phyloP scores from a whole-genome alignment of 345 rosid genomes.

The Gossypium sturtianum region DNA sequence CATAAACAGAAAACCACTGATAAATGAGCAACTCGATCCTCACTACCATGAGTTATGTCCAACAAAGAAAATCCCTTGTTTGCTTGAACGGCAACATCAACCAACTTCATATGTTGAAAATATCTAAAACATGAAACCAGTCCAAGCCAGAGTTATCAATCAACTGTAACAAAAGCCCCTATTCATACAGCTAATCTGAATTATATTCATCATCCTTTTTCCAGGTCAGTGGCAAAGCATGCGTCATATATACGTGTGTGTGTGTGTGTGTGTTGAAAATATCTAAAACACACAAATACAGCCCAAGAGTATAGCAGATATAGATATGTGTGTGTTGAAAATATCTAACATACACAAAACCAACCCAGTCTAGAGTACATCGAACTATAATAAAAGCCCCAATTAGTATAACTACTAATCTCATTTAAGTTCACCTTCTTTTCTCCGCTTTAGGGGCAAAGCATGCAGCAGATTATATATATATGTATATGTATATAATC shows the following conservation, averaged over 20 bases:
- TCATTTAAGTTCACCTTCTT: too few species aligned
- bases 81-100: conserved; percentile 19
- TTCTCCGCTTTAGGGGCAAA: too few species aligned
- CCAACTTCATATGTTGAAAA: conserved; percentile 7
- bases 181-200: neutral
- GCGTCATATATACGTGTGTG: neutral
- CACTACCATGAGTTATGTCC: conserved; percentile 1
- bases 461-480: too few species aligned
- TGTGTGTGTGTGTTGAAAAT: too few species aligned
- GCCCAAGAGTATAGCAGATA: too few species aligned
- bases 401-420: too few species aligned
- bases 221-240: neutral
- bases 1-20: conserved; percentile 4
- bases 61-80: conserved; percentile 15
- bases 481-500: too few species aligned
- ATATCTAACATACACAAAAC: too few species aligned
- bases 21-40: neutral
- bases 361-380: too few species aligned
- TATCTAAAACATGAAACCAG: neutral
- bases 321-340: too few species aligned
- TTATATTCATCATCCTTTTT: neutral
- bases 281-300: too few species aligned
- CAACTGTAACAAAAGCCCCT: neutral
- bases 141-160: neutral
- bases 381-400: too few species aligned